phyloP scores from a whole-genome alignment of 768 basidiomycete genomes.

The Phanerodontia chrysosporium region DNA sequence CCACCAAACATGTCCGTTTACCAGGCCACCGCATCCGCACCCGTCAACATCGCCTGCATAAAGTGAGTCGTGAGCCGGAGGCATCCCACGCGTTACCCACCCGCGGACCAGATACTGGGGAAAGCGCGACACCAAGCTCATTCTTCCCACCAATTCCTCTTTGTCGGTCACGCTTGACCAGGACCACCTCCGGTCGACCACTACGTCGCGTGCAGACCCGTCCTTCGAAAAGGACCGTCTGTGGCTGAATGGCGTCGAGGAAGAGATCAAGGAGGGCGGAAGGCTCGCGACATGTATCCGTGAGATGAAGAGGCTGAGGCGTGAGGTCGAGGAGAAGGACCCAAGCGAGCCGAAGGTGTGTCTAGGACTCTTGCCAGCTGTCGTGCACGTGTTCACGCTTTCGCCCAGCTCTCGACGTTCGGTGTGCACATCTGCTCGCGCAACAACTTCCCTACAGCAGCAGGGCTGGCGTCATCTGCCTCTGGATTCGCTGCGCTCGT shows the following conservation, averaged over 20 bases:
- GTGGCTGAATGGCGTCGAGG: constrained; percentile 94
- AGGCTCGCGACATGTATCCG: constrained; percentile 80
- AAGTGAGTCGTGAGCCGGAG: constrained; percentile 51
- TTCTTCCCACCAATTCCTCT: constrained; percentile 96
- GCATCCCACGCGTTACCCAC: background rate
- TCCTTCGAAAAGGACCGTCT: constrained; percentile 72
- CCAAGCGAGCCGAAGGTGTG: constrained; percentile 62
- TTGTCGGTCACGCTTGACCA: constrained; percentile 97
- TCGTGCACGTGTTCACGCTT: constrained; percentile 11
- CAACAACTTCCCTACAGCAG: constrained; percentile 99
- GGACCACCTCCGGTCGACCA: constrained; percentile 91
- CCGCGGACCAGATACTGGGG: constrained; percentile 78
- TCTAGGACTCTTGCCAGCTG: background rate
- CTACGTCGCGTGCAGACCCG: constrained; percentile 82
- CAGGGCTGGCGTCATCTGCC: constrained; percentile 95
- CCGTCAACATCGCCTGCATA: constrained; percentile 97
- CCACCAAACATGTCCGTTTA: constrained; percentile 48
- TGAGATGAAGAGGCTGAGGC: constrained; percentile 79
- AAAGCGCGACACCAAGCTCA: constrained; percentile 92
- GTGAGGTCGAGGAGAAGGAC: constrained; percentile 69
- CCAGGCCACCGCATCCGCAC: constrained; percentile 88
- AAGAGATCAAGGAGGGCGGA: constrained; percentile 79
- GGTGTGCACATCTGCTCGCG: constrained; percentile 86
- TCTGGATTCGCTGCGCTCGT: constrained; percentile 96
- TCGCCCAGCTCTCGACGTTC: constrained; percentile 57